phyloP scores from a whole-genome alignment of 1,139 yeast species.

The Kodamaea sp. region DNA sequence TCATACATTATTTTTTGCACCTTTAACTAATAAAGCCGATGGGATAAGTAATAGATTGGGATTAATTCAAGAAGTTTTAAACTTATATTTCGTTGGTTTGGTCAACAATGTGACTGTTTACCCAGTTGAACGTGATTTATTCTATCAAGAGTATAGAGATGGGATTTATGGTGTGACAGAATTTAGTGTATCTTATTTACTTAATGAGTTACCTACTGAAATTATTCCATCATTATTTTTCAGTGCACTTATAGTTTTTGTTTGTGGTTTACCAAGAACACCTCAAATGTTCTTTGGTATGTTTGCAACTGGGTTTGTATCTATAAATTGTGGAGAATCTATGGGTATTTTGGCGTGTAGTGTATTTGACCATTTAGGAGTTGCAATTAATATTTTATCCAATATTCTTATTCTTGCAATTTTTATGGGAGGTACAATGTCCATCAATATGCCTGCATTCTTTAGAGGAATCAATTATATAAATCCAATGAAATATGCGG shows the following conservation, averaged over 20 bases:
- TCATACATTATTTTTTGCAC: conserved; percentile 23
- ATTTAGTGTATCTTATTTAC: conserved; percentile 21
- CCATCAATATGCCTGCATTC: conserved; percentile 24
- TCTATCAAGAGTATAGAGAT: conserved; percentile 25
- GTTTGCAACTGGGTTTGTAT: conserved; percentile 16
- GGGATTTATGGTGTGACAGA: conserved; percentile 20
- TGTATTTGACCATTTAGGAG: conserved; percentile 21
- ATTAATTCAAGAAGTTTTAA: conserved; percentile 21
- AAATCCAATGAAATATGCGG: conserved; percentile 24
- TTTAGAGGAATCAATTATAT: conserved; percentile 24
- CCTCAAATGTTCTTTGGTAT: conserved; percentile 21
- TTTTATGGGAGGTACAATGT: conserved; percentile 30
- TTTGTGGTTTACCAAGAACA: conserved; percentile 21
- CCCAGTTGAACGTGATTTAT: conserved; percentile 22
- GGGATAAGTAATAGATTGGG: conserved; percentile 24
- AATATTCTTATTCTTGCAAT: conserved; percentile 20
- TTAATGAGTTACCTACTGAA: conserved; percentile 24
- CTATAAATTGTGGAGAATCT: conserved; percentile 23
- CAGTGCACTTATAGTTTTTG: conserved; percentile 21
- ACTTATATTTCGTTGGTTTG: conserved; percentile 23
- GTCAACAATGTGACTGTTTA: conserved; percentile 23
- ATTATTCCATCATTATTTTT: conserved; percentile 19
- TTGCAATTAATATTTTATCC: conserved; percentile 22
- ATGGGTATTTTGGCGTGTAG: conserved; percentile 22
- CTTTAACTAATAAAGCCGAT: conserved; percentile 16